Evolutionary conservation across 371 early-diverging fungal genomes (phyloP), one percentile per base, ranked within the genome.

Genomic region (Syncephalastrum sp.): DNA sequence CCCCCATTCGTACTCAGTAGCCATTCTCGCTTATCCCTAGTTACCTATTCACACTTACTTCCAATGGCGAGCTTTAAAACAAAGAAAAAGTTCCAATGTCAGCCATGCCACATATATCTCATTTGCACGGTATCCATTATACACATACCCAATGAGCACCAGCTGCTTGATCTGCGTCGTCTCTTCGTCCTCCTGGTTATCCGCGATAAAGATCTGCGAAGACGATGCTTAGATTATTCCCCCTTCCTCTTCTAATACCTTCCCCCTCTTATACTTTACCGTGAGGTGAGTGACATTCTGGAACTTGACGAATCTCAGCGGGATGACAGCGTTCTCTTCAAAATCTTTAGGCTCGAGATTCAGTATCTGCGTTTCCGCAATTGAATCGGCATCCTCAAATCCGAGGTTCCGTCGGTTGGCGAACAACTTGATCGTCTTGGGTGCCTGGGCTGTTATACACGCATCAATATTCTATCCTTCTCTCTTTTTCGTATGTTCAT

Each of bases 241-340:
- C 27, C 3, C 27, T 15, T 25, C 23, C 4, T 27, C 27, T 19
- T 25, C 23, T 8, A 29, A 41, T 33, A n/a, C 19, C 27, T 50
- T 12, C 15, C 50, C 45, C 19, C 4, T 21, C 21, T n/a, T 16
- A 3, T 27, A n/a, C 25, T 17, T 47, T 75, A 85, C 82, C 64
- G 83, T 77, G 51, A 92, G 55, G 48, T 74, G 83, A 53, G 69
- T 86, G 29, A 97, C 86, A 59, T 82, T 88, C 75, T 97, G 97
- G 79, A 93, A 97, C 64, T 92, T 91, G 59, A 97, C 97, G 74
- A 91, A 97, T 55, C 91, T 87, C 69, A 96, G 82, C 13, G 83
- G 81, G 12, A 83, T 81, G n/a, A 86, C 66, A 6, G 75, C 79
- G 42, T 87, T 79, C 33, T 77, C 81, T 57, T 81, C 82, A 63